These are phyloP conservation scores for Cystobasidiaceae sp. DNA, from an alignment of 1,284 basidiomycete genomes.

Conservation along the genomic window DNA sequence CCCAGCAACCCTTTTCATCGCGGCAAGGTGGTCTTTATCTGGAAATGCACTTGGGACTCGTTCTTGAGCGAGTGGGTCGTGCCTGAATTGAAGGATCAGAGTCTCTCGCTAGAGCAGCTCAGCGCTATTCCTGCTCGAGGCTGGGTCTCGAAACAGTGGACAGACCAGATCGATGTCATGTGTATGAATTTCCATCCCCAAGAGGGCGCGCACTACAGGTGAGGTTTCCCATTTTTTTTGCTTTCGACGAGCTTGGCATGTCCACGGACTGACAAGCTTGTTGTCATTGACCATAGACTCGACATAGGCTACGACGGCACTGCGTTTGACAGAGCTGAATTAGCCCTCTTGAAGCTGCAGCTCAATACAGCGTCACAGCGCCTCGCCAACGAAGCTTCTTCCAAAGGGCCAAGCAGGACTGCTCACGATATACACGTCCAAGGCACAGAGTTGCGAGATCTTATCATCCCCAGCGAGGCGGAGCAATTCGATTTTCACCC, in stretches of 20 bases:
- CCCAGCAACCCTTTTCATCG: conserved; percentile 3
- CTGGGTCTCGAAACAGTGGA: background rate
- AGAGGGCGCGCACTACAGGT: conserved; percentile 5
- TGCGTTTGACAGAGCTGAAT: conserved; percentile 63
- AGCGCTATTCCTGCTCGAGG: background rate
- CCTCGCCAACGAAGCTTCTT: conserved; percentile 29
- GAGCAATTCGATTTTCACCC: conserved; percentile 9
- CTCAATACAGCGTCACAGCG: conserved; percentile 55
- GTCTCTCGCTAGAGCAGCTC: background rate
- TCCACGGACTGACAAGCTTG: background rate
- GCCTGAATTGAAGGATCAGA: conserved; percentile 12
- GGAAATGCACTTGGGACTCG: conserved; percentile 14
- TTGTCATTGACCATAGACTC: background rate
- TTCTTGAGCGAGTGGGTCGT: background rate
- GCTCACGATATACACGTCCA: conserved; percentile 54
- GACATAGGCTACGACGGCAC: conserved; percentile 50
- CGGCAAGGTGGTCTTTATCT: conserved; percentile 24
- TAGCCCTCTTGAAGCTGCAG: conserved; percentile 59
- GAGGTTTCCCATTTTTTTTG: background rate
- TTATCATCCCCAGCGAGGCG: conserved; percentile 52
- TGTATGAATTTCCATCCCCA: background rate
- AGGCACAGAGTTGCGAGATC: conserved; percentile 65
- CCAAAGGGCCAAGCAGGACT: conserved; percentile 3
- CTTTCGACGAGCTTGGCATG: too few relatives aligned
- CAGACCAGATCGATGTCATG: conserved; percentile 17